Evolutionary conservation across 2,329 filamentous ascomycete genomes (phyloP).

Genomic region (Neocucurbitaria cava): DNA sequence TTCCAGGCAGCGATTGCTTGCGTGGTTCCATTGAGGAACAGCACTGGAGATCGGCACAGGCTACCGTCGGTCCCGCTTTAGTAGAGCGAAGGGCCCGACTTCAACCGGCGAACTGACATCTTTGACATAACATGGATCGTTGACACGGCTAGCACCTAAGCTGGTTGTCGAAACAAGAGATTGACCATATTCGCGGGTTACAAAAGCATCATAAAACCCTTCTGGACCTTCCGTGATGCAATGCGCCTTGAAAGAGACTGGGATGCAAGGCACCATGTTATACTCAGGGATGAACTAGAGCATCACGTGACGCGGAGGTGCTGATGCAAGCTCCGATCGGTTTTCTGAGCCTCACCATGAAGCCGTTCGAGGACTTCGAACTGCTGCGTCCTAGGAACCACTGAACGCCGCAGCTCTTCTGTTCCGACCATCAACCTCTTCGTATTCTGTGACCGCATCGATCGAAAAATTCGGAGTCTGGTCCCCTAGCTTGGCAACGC

Average conservation of each 20-base stretch:
- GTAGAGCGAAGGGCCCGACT: no score
- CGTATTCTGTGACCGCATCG: background rate
- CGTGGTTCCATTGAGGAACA: background rate
- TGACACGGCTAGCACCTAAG: no score
- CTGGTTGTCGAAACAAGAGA: background rate
- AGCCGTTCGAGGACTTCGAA: background rate
- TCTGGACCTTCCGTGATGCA: background rate
- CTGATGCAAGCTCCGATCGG: conserved; percentile 14
- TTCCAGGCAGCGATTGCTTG: background rate
- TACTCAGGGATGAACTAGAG: background rate
- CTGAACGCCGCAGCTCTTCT: background rate
- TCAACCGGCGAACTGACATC: no score
- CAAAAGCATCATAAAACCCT: background rate
- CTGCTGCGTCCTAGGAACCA: background rate
- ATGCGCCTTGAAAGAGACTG: no score
- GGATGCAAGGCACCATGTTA: no score
- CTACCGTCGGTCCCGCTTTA: no score
- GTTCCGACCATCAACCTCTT: background rate
- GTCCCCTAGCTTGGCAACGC: background rate
- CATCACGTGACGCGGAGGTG: conserved; percentile 14
- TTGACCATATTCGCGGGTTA: background rate
- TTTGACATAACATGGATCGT: no score
- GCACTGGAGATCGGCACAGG: background rate
- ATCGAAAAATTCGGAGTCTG: background rate
- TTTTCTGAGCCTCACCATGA: conserved; percentile 23